Evolutionary conservation across 345 rosid species (phyloP).

Genomic region (Orychophragmus violaceus): DNA sequence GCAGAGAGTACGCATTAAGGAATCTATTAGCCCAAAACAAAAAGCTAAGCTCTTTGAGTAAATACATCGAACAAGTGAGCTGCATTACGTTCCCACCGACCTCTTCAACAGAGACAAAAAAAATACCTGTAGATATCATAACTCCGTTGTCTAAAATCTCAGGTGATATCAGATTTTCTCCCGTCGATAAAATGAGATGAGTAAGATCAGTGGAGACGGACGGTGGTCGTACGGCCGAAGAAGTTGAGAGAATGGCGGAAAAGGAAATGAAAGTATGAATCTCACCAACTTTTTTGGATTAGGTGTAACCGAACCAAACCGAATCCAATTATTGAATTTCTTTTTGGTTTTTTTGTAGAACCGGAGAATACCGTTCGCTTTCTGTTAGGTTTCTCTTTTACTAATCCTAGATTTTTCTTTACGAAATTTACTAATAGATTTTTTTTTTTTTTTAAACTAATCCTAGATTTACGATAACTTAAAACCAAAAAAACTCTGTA

Average conservation of each 20-base stretch:
- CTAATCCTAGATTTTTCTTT: no score
- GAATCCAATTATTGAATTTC: neutral
- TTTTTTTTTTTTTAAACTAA: neutral
- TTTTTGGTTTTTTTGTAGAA: neutral
- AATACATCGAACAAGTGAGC: conserved; percentile 26
- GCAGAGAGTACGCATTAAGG: neutral
- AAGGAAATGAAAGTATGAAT: neutral
- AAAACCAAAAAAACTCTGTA: neutral
- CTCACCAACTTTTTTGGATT: conserved; percentile 2
- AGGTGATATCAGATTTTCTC: neutral
- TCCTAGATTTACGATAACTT: neutral
- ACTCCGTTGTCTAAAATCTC: neutral
- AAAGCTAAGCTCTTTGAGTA: conserved; percentile 10
- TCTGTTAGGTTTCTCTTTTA: neutral
- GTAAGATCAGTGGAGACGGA: neutral
- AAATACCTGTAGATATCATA: conserved; percentile 20
- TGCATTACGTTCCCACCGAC: neutral
- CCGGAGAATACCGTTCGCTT: neutral
- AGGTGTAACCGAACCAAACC: conserved; percentile 7
- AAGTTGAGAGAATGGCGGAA: neutral
- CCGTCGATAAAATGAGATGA: neutral
- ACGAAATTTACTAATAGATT: no score
- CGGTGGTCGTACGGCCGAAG: neutral
- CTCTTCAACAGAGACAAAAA: neutral
- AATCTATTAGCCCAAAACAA: neutral